Base-by-base conservation (phyloP, 495 filamentous ascomycete genomes). In the Talaromyces trachyspermus region DNA sequence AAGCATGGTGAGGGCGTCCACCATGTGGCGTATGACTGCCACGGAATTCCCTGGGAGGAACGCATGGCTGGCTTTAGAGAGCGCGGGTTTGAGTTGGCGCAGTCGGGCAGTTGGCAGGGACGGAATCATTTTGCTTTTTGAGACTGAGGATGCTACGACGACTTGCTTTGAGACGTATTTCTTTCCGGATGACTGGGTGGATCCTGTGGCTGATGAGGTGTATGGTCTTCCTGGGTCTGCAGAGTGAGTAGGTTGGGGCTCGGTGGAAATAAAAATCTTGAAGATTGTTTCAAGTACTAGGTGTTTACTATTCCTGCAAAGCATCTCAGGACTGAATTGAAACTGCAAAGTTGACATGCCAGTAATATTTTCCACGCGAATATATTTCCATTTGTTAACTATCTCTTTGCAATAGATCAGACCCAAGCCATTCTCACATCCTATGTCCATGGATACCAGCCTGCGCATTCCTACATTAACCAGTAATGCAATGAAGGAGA, bases 11-110 rank as follows among this genome's bases (percentile, higher is more conserved):
- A 54, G 38, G 54, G 54, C 10, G 15, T 57, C 15, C 54, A 57
- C 37, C 54, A 57, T 46, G 30, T 57, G 3, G 52, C 54, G 5
- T 54, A 48, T 47, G 52, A 57, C 36, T 49, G 49, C 27, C 43
- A 50, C 18, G 30, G 42, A 23, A 45, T 51, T 9, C 53, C 54
- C 7, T 52, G 51, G 53, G 52, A 45, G 30, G 52, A 54, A 32
- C 29, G 54, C 9, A 4, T 48, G 32, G 36, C 18, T 7, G 35
- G 18, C 7, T 51, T 57, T 17, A 29, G 25, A 20, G 53, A 48
- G 15, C 5, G 53, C 8, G 54, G 54, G 18, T 57, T 43, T 32
- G 30, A 47, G 27, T 14, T 35, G 10, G 54, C 47, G 15, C 49
- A 51, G 48, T 35, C 48, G 26, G 54, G 54, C 20, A 38, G 19